Evolutionary conservation across 176 grass and related monocot species (phyloP).

Genomic region (Oryza glaberrima): DNA sequence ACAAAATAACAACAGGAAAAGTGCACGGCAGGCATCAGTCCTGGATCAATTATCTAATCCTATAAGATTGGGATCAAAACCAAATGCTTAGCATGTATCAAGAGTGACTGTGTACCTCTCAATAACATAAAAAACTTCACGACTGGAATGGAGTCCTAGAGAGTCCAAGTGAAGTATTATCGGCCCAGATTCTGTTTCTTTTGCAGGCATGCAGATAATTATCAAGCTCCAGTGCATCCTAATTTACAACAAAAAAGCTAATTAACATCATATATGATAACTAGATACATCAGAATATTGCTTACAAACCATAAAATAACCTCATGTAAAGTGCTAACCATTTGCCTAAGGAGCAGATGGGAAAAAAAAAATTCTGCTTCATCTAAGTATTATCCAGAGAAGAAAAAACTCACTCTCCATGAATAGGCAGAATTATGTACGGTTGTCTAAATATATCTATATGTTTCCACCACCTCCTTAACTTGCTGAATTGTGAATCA

Average conservation of each 20-base stretch:
- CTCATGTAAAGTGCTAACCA: slow-evolving; percentile 8
- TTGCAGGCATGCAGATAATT: slow-evolving; percentile 79
- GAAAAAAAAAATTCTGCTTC: not conserved
- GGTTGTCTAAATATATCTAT: slow-evolving; percentile 82
- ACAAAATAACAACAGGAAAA: not conserved
- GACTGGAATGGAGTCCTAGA: slow-evolving; percentile 67
- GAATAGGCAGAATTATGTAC: slow-evolving; percentile 86
- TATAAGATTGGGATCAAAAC: slow-evolving; percentile 4
- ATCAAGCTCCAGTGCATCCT: slow-evolving; percentile 95
- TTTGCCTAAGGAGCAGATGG: slow-evolving; percentile 25
- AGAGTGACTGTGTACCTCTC: slow-evolving; percentile 41
- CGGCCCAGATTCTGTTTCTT: slow-evolving; percentile 65
- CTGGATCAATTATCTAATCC: not conserved
- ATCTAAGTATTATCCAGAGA: slow-evolving; percentile 26
- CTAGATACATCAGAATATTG: slow-evolving; percentile 15
- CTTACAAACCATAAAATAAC: slow-evolving; percentile 10
- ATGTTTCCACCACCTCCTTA: slow-evolving; percentile 82
- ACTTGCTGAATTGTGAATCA: slow-evolving; percentile 52
- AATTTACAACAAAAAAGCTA: slow-evolving; percentile 42
- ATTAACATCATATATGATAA: slow-evolving; percentile 24
- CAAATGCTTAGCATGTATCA: slow-evolving; percentile 7
- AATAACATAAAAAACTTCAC: slow-evolving; percentile 61
- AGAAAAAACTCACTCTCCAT: slow-evolving; percentile 70
- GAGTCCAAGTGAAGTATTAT: slow-evolving; percentile 87
- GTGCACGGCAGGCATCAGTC: not conserved